Base-by-base conservation (phyloP, 2,329 filamentous ascomycete genomes). In the Hymenotorrendiella dingleyae region DNA sequence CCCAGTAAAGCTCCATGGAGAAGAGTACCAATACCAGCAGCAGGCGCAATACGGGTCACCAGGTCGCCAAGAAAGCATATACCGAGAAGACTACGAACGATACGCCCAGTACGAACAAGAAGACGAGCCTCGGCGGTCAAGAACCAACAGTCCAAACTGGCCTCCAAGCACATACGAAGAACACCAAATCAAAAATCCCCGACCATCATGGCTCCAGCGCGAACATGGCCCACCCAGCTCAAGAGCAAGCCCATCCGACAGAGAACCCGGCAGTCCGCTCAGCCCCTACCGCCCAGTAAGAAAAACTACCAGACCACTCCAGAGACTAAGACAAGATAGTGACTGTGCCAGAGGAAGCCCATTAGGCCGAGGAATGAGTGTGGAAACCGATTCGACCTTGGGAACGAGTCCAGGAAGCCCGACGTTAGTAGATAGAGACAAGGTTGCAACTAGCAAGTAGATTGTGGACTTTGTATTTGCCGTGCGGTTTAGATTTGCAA, bases 1-100 rank as follows among this genome's bases (percentile, higher is more conserved):
- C 43, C 82, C 82, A 0, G 68, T 85, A 39, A 85, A 85, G 58
- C 68, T 46, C 19, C 47, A 48, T 14, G 78, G 78, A 2, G 81
- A 85, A 56, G 78, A 80, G n/a, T 83, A 84, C 51, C 71, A 80
- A 36, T 73, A 75, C 41, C 62, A 67, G 45, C 46, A 59, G 4
- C 27, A 30, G 19, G 17, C 19, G 9, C 6, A 7, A 7, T 40
- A 33, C 12, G n/a, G 21, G 10, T 40, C 38, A 8, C 38, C 38
- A 4, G 20, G n/a, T 14, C 26, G 8, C n/a, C 27, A 14, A 42
- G 36, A 45, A 44, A 36, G 55, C 34, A 26, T 57, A 7, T 47
- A 50, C 49, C 46, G 56, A 3, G 38, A 45, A 20, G 48, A 50
- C 16, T 48, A 48, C 1, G 40, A 52, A 19, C 47, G 43, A 10